phyloP scores from a whole-genome alignment of 495 filamentous ascomycete genomes.

The Neurospora intermedia region DNA sequence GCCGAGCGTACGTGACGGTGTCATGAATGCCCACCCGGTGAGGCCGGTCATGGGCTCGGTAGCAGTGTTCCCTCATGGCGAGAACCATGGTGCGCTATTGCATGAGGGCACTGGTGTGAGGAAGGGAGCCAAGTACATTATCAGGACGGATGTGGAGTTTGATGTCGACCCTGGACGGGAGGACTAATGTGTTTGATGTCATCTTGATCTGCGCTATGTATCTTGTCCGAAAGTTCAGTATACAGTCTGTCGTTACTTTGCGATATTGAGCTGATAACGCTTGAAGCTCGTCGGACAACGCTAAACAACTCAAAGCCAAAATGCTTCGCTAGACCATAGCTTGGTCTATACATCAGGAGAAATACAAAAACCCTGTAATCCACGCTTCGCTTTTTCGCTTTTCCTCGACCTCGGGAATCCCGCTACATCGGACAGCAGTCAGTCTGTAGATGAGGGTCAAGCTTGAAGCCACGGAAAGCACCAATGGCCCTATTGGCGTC shows the following conservation, averaged over 20 bases:
- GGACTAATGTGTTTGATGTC: neutral
- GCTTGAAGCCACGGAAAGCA: neutral
- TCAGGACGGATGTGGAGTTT: slow-evolving; percentile 38
- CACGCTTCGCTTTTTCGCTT: neutral
- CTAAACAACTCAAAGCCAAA: too few relatives aligned
- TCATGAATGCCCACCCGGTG: slow-evolving; percentile 36
- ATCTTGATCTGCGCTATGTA: neutral
- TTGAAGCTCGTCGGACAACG: neutral
- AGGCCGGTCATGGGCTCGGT: slow-evolving; percentile 37
- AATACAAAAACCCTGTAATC: neutral
- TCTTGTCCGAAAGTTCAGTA: neutral
- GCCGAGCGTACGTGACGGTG: slow-evolving; percentile 31
- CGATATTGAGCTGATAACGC: neutral
- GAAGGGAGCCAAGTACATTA: slow-evolving; percentile 37
- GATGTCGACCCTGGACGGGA: slow-evolving; percentile 24
- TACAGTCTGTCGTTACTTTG: neutral
- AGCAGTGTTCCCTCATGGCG: slow-evolving; percentile 38
- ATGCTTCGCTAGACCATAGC: neutral
- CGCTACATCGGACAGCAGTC: neutral
- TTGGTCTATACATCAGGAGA: neutral
- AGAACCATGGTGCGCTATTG: slow-evolving; percentile 29
- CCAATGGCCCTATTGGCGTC: neutral
- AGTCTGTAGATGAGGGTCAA: neutral
- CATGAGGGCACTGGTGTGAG: slow-evolving; percentile 40
- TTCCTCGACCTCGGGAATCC: neutral